Evolutionary conservation across 306 rosid genomes (phyloP).

Genomic region (Quercus engelmannii): DNA sequence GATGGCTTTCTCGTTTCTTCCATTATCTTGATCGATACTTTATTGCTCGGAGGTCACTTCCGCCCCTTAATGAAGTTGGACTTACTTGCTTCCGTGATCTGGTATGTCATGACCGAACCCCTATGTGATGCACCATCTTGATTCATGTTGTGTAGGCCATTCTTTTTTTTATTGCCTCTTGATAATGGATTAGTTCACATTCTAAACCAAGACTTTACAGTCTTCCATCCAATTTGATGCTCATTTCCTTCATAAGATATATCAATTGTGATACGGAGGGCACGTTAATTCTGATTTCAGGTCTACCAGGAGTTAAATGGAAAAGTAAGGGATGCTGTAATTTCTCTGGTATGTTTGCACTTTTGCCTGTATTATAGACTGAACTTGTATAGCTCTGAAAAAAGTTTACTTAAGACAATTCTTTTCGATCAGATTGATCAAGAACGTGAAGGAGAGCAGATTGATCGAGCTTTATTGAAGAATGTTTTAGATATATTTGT

Average conservation of each 20-base stretch:
- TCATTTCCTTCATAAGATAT: background rate
- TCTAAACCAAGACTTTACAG: background rate
- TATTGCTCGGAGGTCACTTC: constrained; percentile 47
- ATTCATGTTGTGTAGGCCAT: background rate
- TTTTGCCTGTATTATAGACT: background rate
- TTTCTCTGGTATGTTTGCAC: constrained; percentile 47
- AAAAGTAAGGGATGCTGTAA: constrained; percentile 61
- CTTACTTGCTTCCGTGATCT: constrained; percentile 57
- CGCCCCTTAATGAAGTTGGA: constrained; percentile 59
- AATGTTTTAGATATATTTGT: constrained; percentile 50
- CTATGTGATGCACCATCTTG: background rate
- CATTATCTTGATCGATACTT: constrained; percentile 53
- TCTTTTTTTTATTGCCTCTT: constrained; percentile 2
- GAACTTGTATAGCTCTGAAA: background rate
- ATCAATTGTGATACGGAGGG: background rate
- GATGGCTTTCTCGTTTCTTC: constrained; percentile 67
- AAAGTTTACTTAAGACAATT: background rate
- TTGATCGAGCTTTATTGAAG: constrained; percentile 55
- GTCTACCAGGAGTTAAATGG: constrained; percentile 58
- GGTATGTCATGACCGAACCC: constrained; percentile 39
- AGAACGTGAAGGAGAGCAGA: constrained; percentile 61
- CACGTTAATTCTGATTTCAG: constrained; percentile 31
- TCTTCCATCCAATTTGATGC: background rate
- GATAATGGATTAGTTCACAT: background rate
- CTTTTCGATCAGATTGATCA: constrained; percentile 41